Base-by-base conservation (phyloP, 805 yeast genomes). In the Saccharomycopsis microspora region DNA sequence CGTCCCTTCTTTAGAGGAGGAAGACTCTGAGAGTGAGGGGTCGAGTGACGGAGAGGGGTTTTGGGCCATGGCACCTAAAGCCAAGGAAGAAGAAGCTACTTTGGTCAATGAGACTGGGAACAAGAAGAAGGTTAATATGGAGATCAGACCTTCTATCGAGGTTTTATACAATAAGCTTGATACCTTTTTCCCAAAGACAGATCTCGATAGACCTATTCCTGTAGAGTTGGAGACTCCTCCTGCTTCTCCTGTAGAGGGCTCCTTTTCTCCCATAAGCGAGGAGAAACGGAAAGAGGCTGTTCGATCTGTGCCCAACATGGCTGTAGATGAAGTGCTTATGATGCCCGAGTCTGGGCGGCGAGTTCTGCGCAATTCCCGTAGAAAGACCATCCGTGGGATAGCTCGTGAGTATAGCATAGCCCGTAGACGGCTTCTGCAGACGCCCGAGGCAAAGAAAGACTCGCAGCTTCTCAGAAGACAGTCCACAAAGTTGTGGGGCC, bases 401-500 rank as follows among this genome's bases (percentile, higher is more conserved):
- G 98, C 97, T 0, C 78, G 82, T 55, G 98, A 93, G 60, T 97
- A 97, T 1, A 70, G 75, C 50, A 79, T 79, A 55, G 77, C 79
- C 4, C 68, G 83, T 33, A 73, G 72, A 45, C 62, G 68, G 45
- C 60, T 60, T 37, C 55, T 64, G 4, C 50, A 53, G 37, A 36
- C 45, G n/a, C 33, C 53, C 2, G 48, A 47, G 27, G 51, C 49
- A 6, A 52, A 44, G 50, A 46, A 53, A 32, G 48, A 50, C 4
- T 57, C 60, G 5, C 60, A 55, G 1, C 58, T 80, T 5, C 61
- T 90, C 35, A 71, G 87, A 54, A 70, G 97, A 48, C 74, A 72
- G 47, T 86, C 93, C 58, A 93, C 99, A 1, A 94, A 93, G 65
- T 76, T 93, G 82, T 93, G 99, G 99, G 99, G 98, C 27, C 88